Percentiles rank a stretch among this genome's conserved stretches.
Conservation (phyloP, 352 stramenopile genomes). For the Phytophthora cryptogea region DNA sequence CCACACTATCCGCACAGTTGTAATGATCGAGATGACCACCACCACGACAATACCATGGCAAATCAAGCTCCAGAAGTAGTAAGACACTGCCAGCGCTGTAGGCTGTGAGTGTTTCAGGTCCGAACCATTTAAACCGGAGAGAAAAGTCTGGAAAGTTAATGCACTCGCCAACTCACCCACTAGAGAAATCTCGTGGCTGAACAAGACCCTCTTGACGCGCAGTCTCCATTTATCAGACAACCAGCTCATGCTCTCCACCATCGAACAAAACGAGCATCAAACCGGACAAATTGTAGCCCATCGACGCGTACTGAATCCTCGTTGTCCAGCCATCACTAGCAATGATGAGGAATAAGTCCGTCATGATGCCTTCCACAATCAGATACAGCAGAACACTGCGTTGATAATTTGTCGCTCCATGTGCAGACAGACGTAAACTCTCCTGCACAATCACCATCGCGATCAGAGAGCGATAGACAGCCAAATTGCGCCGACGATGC, state of each 20-base stretch:
- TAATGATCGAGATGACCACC: slow-evolving; percentile 1
- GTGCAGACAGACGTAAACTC: slow-evolving; percentile 10
- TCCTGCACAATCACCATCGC: slow-evolving; percentile 19
- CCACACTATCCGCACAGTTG: not conserved
- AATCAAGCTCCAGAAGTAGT: slow-evolving; percentile 18
- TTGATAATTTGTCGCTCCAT: slow-evolving; percentile 13
- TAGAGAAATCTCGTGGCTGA: slow-evolving; percentile 17
- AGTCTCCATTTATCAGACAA: slow-evolving; percentile 12
- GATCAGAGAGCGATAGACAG: slow-evolving; percentile 10
- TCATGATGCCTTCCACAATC: slow-evolving; percentile 21
- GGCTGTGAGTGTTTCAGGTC: slow-evolving; percentile 6
- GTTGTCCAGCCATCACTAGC: slow-evolving; percentile 6
- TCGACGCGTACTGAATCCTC: slow-evolving; percentile 10
- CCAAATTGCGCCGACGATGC: slow-evolving; percentile 8
- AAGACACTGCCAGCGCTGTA: slow-evolving; percentile 8
- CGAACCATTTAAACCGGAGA: slow-evolving; percentile 13
- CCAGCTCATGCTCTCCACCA: slow-evolving; percentile 4
- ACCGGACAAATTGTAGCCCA: slow-evolving; percentile 19
- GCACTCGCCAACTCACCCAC: slow-evolving; percentile 11
- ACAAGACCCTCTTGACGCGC: slow-evolving; percentile 5
- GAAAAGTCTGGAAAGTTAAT: slow-evolving; percentile 10
- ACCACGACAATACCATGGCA: slow-evolving; percentile 10
- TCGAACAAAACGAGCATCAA: slow-evolving; percentile 16
- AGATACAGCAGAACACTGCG: slow-evolving; percentile 4
- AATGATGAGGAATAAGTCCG: slow-evolving; percentile 19